Conservation (phyloP, 305 asterid genomes). For the Caryopteris hybrid region DNA sequence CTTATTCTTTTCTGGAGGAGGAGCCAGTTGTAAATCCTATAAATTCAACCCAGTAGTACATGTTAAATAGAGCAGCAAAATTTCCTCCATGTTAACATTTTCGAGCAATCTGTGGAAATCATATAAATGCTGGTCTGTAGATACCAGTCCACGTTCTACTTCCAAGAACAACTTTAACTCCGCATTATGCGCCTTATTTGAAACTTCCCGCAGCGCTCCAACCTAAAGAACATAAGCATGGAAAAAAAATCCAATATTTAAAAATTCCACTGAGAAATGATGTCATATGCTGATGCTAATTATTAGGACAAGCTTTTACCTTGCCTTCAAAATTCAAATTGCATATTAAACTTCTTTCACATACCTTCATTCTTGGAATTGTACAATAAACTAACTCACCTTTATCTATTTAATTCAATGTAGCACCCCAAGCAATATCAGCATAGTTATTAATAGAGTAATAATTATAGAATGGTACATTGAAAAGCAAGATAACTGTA, state of each 20-base stretch:
- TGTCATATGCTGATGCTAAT: no score
- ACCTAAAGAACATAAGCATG: conserved; percentile 51
- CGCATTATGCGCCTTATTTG: conserved; percentile 75
- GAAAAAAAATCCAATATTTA: not conserved
- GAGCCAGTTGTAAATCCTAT: conserved; percentile 57
- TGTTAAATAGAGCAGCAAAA: not conserved
- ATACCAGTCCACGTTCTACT: conserved; percentile 69
- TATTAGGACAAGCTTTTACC: not conserved
- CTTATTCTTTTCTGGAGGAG: conserved; percentile 79
- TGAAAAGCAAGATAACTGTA: not conserved
- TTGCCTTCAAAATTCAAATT: not conserved
- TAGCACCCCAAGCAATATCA: not conserved
- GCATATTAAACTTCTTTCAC: not conserved
- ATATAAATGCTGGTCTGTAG: conserved; percentile 4
- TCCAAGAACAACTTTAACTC: conserved; percentile 88
- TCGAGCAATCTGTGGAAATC: not conserved
- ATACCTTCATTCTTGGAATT: not conserved
- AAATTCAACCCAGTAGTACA: conserved; percentile 2
- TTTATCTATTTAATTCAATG: not conserved
- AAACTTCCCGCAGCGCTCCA: conserved; percentile 80
- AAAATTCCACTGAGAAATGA: not conserved
- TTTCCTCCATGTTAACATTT: not conserved
- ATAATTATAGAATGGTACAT: conserved; percentile 4
- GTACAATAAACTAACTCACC: not conserved
- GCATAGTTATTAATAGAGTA: not conserved